Percentiles rank a stretch among this genome's conserved stretches.
Evolutionary conservation across 2,329 filamentous ascomycete species (phyloP).

Genomic region (Xylaria hypoxylon): DNA sequence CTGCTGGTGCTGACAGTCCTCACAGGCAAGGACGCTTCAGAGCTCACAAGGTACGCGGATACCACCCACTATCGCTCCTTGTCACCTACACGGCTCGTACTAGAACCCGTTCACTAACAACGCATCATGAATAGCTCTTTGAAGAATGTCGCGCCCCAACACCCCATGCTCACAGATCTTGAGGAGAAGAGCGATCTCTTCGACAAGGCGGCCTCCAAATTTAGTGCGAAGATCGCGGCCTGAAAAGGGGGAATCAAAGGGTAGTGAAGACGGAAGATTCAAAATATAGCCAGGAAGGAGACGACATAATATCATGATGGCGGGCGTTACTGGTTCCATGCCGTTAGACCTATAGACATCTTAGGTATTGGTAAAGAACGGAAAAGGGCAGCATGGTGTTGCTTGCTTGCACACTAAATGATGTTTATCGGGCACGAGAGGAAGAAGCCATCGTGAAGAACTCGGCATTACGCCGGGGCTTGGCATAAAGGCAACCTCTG

Average conservation of each 20-base stretch:
- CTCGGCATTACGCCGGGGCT: background rate
- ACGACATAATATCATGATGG: conserved; percentile 12
- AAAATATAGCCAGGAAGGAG: conserved; percentile 4
- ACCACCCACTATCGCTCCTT: conserved; percentile 37
- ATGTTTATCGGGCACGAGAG: background rate
- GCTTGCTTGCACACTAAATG: conserved; percentile 2
- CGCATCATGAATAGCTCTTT: conserved; percentile 58
- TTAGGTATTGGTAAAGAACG: conserved; percentile 5
- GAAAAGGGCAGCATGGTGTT: conserved; percentile 1
- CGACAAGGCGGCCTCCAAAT: conserved; percentile 87
- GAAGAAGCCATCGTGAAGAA: background rate
- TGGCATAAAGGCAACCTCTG: background rate
- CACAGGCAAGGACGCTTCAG: conserved; percentile 75
- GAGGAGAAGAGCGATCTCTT: conserved; percentile 89
- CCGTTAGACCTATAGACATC: conserved; percentile 26
- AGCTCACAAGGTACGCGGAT: conserved; percentile 71
- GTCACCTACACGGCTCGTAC: background rate
- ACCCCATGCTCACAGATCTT: conserved; percentile 78
- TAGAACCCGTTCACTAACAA: conserved; percentile 11
- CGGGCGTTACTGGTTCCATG: conserved; percentile 16
- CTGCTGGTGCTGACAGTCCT: conserved; percentile 82
- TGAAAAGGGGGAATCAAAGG: conserved; percentile 47
- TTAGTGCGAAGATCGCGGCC: conserved; percentile 81
- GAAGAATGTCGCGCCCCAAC: conserved; percentile 70
- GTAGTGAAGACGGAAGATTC: background rate